These are phyloP conservation scores for Microsporum canis DNA, from an alignment of 2,329 filamentous ascomycete genomes.

Conservation along the genomic window DNA sequence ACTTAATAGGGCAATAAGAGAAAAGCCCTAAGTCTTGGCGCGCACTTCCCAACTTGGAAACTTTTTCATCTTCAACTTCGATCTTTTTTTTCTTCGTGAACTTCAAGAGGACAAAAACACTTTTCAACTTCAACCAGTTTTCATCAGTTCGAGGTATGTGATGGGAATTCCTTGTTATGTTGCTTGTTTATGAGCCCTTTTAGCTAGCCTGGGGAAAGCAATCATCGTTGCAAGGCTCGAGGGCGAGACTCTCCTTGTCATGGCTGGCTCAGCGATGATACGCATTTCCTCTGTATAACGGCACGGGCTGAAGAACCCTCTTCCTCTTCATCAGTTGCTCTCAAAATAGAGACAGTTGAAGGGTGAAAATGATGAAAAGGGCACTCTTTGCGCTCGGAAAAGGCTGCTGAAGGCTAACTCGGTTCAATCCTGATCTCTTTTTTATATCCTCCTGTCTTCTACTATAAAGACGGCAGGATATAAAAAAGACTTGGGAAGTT, in stretches of 20 bases:
- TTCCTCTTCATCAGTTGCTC: slow-evolving; percentile 20
- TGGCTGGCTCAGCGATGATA: slow-evolving; percentile 26
- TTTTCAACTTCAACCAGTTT: not conserved
- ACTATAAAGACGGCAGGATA: slow-evolving; percentile 2
- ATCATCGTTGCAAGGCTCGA: slow-evolving; percentile 22
- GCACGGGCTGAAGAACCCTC: slow-evolving; percentile 60
- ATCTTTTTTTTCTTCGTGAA: slow-evolving; percentile 5
- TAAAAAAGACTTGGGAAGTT: not conserved
- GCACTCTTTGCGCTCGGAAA: slow-evolving; percentile 55
- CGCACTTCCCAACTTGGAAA: slow-evolving; percentile 15
- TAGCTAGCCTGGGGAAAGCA: slow-evolving; percentile 35
- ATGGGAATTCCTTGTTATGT: slow-evolving; percentile 12
- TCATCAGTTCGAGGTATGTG: slow-evolving; percentile 35
- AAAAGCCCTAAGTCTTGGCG: slow-evolving; percentile 19
- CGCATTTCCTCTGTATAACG: slow-evolving; percentile 30
- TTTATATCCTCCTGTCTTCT: slow-evolving; percentile 10
- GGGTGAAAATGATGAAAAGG: slow-evolving; percentile 25
- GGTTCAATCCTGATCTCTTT: slow-evolving; percentile 8
- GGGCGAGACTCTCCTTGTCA: not conserved
- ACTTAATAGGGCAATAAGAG: slow-evolving; percentile 5
- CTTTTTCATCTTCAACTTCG: not conserved
- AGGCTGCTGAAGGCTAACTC: slow-evolving; percentile 54
- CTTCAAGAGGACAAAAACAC: slow-evolving; percentile 18
- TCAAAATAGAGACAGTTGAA: not conserved
- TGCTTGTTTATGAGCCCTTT: slow-evolving; percentile 8